Base-by-base conservation (phyloP, 2,329 filamentous ascomycete species). In the Delphinella strobiligena region DNA sequence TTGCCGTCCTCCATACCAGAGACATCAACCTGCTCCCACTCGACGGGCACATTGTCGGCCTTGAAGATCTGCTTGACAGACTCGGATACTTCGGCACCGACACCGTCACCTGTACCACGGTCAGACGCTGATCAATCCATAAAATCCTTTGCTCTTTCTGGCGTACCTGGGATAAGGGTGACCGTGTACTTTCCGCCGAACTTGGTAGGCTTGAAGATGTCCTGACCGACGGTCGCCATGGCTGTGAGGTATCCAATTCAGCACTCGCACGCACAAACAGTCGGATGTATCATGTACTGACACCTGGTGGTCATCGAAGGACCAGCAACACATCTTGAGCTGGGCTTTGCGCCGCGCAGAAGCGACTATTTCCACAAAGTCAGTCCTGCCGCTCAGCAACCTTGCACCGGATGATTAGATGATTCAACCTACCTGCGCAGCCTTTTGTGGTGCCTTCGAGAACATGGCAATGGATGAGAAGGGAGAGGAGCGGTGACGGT, bases 11-110 rank as follows among this genome's bases (percentile, higher is more conserved):
- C 84, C 50, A 96, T 75, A 64, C 91, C 91, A 19, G 85, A 87
- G 34, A 94, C 89, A 61, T 95, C 88, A 55, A 98, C 76, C 72
- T 96, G 88, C 68, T 98, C 91, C 89, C 91, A 96, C 68, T 95
- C 87, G 56, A 98, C 80, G 58, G 91, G 91, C 39, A 95, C 89
- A 62, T 94, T 96, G 73, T 96, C 89, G 62, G 89, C 88, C 78
- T 95, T 96, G 81, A 96, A 96, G 66, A 98, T 82, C 53, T 89
- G 93, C 80, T 95, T 94, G 64, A 98, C 89, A 48, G 86, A 91
- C 70, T 96, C 88, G 56, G 89, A 87, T 47, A 96, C 88, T 71
- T 98, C 91, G 64, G 86, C 85, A 65, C 91, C 91, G 62, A 98
- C 94, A 72, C 91, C 91, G 59, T 98, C 91, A 69, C 77, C 76